A percentile compares a stretch with the other conserved stretches of the same genome.
Evolutionary conservation across 495 filamentous ascomycete species (phyloP).

Genomic region (Umbilicaria muhlenbergii): DNA sequence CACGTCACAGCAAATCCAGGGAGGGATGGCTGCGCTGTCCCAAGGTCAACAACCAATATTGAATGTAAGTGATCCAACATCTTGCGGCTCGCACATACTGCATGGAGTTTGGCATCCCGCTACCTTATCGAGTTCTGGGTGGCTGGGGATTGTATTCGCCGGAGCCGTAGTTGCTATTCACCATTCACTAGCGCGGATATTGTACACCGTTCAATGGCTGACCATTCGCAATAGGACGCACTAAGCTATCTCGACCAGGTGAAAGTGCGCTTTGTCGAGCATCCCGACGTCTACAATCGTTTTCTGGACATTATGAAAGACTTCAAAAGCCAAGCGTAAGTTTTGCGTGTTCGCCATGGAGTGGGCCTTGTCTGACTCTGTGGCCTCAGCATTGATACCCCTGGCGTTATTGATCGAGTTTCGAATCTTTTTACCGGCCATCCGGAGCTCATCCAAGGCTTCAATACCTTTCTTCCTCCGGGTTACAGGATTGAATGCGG

Average conservation of each 20-base stretch:
- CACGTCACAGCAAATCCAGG: constrained; percentile 29
- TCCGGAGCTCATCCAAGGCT: constrained; percentile 92
- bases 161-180: neutral
- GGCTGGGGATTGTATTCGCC: neutral
- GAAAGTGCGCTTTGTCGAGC: constrained; percentile 93
- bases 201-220: neutral
- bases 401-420: constrained; percentile 92
- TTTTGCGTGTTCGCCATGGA: constrained; percentile 5
- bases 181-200: neutral
- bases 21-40: constrained; percentile 40
- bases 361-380: constrained; percentile 8
- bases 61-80: constrained; percentile 44
- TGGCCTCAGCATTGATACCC: constrained; percentile 71
- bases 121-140: neutral
- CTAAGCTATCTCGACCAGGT: constrained; percentile 97
- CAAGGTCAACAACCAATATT: constrained; percentile 93
- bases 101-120: neutral
- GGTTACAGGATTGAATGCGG: constrained; percentile 97
- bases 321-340: constrained; percentile 94
- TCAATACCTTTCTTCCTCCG: constrained; percentile 95
- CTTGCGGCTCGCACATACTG: neutral
- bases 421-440: constrained; percentile 95
- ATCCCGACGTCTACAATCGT: constrained; percentile 94
- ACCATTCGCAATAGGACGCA: constrained; percentile 51
- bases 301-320: constrained; percentile 99